Percentiles rank a stretch among this genome's conserved stretches.
Conservation (phyloP, 2,329 filamentous ascomycete species). For the Neofusicoccum umdonicola region DNA sequence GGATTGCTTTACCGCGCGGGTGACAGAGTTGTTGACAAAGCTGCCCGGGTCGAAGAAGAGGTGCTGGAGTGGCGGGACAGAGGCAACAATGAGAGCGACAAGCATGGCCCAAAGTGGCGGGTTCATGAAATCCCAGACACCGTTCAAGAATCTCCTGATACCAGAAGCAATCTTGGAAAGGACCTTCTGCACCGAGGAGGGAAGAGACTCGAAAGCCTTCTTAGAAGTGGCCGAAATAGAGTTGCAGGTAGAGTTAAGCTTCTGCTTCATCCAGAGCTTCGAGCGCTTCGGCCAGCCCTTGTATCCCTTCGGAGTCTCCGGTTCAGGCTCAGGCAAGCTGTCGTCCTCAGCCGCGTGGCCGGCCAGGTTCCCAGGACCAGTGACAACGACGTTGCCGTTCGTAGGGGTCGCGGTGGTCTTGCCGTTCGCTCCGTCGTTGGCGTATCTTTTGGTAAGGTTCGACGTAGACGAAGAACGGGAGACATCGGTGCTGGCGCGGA, state of each 20-base stretch:
- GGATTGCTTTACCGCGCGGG: conserved; percentile 78
- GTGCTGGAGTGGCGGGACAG: conserved; percentile 75
- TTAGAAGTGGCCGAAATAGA: conserved; percentile 32
- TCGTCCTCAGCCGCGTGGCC: conserved; percentile 28
- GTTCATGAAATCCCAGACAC: conserved; percentile 94
- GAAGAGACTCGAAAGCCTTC: conserved; percentile 51
- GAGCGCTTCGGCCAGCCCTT: conserved; percentile 35
- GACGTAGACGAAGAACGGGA: conserved; percentile 24
- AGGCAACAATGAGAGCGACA: conserved; percentile 83
- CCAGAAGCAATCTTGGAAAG: conserved; percentile 44
- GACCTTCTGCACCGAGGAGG: conserved; percentile 51
- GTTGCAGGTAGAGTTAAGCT: conserved; percentile 22
- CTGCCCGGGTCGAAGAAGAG: conserved; percentile 87
- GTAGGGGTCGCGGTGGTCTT: conserved; percentile 43
- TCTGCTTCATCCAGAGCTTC: conserved; percentile 18
- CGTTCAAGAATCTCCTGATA: conserved; percentile 56
- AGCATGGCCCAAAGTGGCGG: conserved; percentile 98
- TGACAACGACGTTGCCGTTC: conserved; percentile 47
- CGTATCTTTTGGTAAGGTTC: conserved; percentile 36
- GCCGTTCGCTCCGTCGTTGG: conserved; percentile 34
- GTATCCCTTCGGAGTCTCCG: conserved; percentile 29
- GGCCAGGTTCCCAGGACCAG: conserved; percentile 38
- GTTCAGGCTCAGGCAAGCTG: background rate
- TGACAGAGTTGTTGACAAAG: conserved; percentile 90
- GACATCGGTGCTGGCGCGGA: conserved; percentile 21